Percentiles rank a stretch among this genome's conserved stretches.
Evolutionary conservation across 257 asterid species (phyloP).

Genomic region (Voacanga thouarsii): DNA sequence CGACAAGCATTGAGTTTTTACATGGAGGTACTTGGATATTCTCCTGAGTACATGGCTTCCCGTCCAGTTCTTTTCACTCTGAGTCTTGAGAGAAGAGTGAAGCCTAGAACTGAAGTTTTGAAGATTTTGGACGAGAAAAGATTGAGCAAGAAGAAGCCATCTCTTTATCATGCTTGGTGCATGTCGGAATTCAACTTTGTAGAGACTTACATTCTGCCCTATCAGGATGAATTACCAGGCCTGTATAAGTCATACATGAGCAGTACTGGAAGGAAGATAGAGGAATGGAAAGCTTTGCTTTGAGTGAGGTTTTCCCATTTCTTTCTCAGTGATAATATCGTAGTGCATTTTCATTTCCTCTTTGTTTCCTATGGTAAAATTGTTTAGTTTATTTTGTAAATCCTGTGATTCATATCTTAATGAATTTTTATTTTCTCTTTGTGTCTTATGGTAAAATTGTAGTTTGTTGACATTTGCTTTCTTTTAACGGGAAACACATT

Average conservation of each 20-base stretch:
- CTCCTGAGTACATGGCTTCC: slow-evolving; percentile 2
- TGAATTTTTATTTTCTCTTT: neutral
- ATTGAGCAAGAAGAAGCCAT: neutral
- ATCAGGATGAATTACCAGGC: slow-evolving; percentile 21
- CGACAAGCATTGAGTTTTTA: neutral
- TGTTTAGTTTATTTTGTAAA: neutral
- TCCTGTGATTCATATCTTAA: no score
- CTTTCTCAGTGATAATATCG: neutral
- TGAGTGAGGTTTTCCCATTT: no score
- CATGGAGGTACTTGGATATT: slow-evolving; percentile 8
- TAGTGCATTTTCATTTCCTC: neutral
- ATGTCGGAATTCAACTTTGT: slow-evolving; percentile 12
- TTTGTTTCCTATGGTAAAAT: neutral
- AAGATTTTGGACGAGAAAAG: slow-evolving; percentile 18
- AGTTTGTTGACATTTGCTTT: no score
- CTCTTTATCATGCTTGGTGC: neutral
- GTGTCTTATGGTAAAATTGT: neutral
- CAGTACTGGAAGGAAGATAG: neutral
- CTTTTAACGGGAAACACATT: neutral
- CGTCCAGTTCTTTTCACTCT: neutral
- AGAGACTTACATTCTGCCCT: slow-evolving; percentile 15
- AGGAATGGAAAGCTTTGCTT: neutral
- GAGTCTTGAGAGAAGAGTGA: slow-evolving; percentile 29
- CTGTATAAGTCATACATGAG: slow-evolving; percentile 16
- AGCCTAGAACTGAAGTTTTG: slow-evolving; percentile 20